These are phyloP conservation scores for Xylariaceae sp. DNA, from an alignment of 2,329 filamentous ascomycete species.

Conservation along the genomic window DNA sequence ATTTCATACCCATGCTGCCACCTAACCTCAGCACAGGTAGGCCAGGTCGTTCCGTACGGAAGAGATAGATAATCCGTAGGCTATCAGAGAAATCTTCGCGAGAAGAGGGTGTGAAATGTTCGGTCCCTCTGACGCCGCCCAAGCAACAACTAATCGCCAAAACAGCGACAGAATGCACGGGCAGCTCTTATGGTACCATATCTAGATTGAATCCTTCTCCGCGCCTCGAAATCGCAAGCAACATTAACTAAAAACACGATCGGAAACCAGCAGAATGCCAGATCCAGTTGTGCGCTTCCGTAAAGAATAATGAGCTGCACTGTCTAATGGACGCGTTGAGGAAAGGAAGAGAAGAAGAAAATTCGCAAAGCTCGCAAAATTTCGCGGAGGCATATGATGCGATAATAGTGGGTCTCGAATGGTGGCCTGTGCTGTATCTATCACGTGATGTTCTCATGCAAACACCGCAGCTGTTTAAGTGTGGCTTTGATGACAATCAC, in stretches of 20 bases:
- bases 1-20: too few species aligned
- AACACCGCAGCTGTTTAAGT: background rate
- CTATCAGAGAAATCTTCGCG: background rate
- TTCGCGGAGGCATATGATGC: constrained; percentile 16
- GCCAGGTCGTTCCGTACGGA: background rate
- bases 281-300: constrained; percentile 44
- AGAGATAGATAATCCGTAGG: background rate
- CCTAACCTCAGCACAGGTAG: too few species aligned
- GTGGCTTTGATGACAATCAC: constrained; percentile 1
- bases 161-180: constrained; percentile 49
- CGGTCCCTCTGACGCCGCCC: constrained; percentile 81
- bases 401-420: constrained; percentile 7
- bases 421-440: constrained; percentile 12
- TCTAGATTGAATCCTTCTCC: constrained; percentile 39
- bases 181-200: constrained; percentile 68
- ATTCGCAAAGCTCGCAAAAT: constrained; percentile 10
- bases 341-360: constrained; percentile 36
- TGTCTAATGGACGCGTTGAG: constrained; percentile 77
- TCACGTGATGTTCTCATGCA: constrained; percentile 24
- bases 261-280: constrained; percentile 64
- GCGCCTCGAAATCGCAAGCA: constrained; percentile 46
- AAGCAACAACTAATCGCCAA: constrained; percentile 50
- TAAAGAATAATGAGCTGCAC: constrained; percentile 65
- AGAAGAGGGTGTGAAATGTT: constrained; percentile 47
- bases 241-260: constrained; percentile 53